Percentiles rank a stretch among this genome's conserved stretches.
Conservation (phyloP, 2,329 filamentous ascomycete species). For the Aspergillus clavatus region DNA sequence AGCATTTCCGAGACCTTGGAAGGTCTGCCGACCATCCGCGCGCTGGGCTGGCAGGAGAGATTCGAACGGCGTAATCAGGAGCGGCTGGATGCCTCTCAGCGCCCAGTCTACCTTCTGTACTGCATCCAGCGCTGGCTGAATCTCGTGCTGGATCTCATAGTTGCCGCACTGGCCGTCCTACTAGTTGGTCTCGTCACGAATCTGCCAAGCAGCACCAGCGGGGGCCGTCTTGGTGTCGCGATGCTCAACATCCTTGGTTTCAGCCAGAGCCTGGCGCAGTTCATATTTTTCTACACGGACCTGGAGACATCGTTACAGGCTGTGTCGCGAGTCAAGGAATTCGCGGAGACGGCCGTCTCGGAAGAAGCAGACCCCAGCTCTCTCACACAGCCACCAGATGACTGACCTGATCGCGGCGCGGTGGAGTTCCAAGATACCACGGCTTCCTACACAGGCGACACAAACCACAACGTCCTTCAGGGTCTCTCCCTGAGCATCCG, state of each 20-base stretch:
- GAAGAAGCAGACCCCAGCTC: too few relatives aligned
- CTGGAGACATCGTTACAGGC: slow-evolving; percentile 5
- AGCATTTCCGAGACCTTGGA: slow-evolving; percentile 49
- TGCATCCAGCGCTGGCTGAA: slow-evolving; percentile 42
- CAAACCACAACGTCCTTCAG: neutral
- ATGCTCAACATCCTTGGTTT: slow-evolving; percentile 3
- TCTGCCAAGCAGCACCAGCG: neutral
- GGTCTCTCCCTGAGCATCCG: neutral
- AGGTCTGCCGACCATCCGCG: slow-evolving; percentile 47
- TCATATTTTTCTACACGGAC: slow-evolving; percentile 1
- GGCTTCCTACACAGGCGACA: neutral
- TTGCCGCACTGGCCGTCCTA: slow-evolving; percentile 22
- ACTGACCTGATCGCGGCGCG: neutral
- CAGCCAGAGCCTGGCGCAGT: neutral
- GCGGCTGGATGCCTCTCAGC: slow-evolving; percentile 38
- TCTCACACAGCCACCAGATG: neutral
- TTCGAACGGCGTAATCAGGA: slow-evolving; percentile 35
- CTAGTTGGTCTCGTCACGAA: neutral
- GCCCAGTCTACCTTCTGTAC: slow-evolving; percentile 42
- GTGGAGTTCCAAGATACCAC: neutral
- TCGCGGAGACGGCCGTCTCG: neutral
- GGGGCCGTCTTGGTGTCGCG: slow-evolving; percentile 1
- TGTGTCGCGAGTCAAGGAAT: slow-evolving; percentile 1
- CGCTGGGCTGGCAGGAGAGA: slow-evolving; percentile 44
- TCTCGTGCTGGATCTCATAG: slow-evolving; percentile 40